These are phyloP conservation scores for Turnera subulata DNA, from an alignment of 345 rosid species.

Conservation along the genomic window DNA sequence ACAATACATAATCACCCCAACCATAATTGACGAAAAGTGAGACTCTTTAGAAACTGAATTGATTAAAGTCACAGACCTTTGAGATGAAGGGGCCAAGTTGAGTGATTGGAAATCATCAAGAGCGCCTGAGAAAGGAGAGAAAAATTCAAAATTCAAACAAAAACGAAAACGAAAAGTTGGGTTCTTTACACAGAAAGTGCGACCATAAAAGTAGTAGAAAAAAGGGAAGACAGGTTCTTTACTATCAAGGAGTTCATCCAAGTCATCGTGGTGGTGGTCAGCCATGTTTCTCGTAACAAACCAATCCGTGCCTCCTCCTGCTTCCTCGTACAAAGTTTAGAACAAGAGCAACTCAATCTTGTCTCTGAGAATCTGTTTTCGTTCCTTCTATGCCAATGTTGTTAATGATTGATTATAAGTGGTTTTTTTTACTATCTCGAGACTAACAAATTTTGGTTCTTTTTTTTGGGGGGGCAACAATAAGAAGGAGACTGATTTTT, in stretches of 20 bases:
- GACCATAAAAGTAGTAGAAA: too few relatives aligned
- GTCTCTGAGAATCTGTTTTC: too few relatives aligned
- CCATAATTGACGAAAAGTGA: background rate
- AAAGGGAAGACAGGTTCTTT: slow-evolving; percentile 16
- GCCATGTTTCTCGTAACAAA: slow-evolving; percentile 54
- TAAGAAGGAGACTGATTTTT: too few relatives aligned
- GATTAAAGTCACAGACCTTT: slow-evolving; percentile 30
- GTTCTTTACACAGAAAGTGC: background rate
- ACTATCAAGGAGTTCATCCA: slow-evolving; percentile 96
- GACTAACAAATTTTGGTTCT: too few relatives aligned
- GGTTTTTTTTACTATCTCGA: too few relatives aligned
- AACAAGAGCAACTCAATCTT: too few relatives aligned
- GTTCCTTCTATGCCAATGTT: too few relatives aligned
- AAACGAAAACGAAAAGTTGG: slow-evolving; percentile 1
- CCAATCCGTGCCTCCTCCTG: too few relatives aligned
- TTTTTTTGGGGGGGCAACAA: too few relatives aligned
- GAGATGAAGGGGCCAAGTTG: slow-evolving; percentile 55
- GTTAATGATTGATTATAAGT: too few relatives aligned
- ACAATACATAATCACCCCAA: slow-evolving; percentile 2
- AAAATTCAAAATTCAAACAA: slow-evolving; percentile 6
- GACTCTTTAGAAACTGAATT: background rate
- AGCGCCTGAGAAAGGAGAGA: slow-evolving; percentile 94
- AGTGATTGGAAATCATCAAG: slow-evolving; percentile 95
- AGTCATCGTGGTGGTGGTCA: slow-evolving; percentile 67
- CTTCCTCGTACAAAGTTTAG: too few relatives aligned